Evolutionary conservation across 164 flowering plant genomes (phyloP).

Genomic region (Stephania yunnanensis): DNA sequence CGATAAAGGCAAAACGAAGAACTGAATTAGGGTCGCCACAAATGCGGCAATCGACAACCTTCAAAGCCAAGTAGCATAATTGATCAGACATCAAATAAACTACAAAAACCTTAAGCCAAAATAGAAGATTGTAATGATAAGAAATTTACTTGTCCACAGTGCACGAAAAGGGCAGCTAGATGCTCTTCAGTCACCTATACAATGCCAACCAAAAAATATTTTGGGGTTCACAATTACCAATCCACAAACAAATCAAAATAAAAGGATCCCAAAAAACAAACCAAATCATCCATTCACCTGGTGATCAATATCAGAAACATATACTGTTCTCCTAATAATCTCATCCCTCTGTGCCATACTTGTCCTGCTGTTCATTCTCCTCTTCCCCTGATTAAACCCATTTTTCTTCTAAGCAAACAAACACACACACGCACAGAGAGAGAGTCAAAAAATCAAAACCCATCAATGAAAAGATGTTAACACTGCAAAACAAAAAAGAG

Average conservation of each 20-base stretch:
- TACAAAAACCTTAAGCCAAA: background rate
- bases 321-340: conserved; percentile 75
- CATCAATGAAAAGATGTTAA: background rate
- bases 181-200: conserved; percentile 57
- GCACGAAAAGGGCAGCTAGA: conserved; percentile 61
- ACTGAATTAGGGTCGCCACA: conserved; percentile 78
- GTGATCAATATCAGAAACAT: conserved; percentile 92
- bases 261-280: background rate
- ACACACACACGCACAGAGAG: background rate
- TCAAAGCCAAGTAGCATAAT: conserved; percentile 9
- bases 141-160: conserved; percentile 56
- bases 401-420: conserved; percentile 46
- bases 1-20: conserved; percentile 78
- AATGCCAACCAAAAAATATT: background rate
- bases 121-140: background rate
- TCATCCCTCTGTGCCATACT: conserved; percentile 87
- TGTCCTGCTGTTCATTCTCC: conserved; percentile 66
- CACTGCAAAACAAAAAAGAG: background rate
- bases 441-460: conserved; percentile 1
- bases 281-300: conserved; percentile 40
- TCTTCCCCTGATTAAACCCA: conserved; percentile 45
- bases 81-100: background rate
- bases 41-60: conserved; percentile 79
- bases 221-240: background rate
- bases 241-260: background rate